Conservation (phyloP, 2,329 filamentous ascomycete species). For the Canariomyces notabilis region DNA sequence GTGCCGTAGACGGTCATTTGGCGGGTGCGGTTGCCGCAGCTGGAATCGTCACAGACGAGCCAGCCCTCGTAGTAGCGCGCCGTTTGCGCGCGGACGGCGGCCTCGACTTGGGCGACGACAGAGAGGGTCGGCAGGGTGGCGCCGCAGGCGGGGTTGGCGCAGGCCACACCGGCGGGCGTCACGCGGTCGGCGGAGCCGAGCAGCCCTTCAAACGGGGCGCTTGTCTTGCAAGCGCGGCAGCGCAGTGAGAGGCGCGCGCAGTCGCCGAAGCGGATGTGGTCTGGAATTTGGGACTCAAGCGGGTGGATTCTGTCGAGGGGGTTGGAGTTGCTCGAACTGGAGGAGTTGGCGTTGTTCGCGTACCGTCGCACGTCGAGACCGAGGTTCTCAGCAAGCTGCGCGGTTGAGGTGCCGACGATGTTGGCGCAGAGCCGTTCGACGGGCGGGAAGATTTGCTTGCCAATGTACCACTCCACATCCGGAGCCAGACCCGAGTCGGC, state of each 20-base stretch:
- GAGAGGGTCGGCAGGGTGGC: constrained; percentile 63
- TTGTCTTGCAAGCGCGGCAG: constrained; percentile 73
- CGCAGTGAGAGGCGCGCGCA: constrained; percentile 71
- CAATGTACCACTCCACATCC: constrained; percentile 96
- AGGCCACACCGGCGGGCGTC: constrained; percentile 70
- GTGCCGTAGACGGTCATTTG: constrained; percentile 92
- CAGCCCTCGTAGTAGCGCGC: constrained; percentile 87
- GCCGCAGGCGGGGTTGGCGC: constrained; percentile 57
- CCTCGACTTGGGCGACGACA: constrained; percentile 81
- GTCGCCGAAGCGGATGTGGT: constrained; percentile 81
- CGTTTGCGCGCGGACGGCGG: constrained; percentile 71
- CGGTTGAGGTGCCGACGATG: constrained; percentile 85
- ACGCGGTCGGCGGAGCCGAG: constrained; percentile 52
- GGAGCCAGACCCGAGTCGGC: constrained; percentile 69
- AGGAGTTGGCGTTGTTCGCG: constrained; percentile 37
- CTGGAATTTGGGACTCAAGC: constrained; percentile 89
- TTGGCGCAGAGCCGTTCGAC: constrained; percentile 97
- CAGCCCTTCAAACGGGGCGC: constrained; percentile 73
- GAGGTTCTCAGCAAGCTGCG: constrained; percentile 85
- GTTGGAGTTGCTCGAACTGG: constrained; percentile 45
- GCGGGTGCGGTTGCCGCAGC: constrained; percentile 79
- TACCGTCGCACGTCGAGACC: constrained; percentile 90
- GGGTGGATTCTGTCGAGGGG: constrained; percentile 82
- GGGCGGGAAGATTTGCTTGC: constrained; percentile 96
- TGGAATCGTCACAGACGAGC: constrained; percentile 83